A percentile compares a stretch with the other conserved stretches of the same genome.
Evolutionary conservation across 1,284 basidiomycete species (phyloP).

Genomic region (Ceratobasidium sp.): DNA sequence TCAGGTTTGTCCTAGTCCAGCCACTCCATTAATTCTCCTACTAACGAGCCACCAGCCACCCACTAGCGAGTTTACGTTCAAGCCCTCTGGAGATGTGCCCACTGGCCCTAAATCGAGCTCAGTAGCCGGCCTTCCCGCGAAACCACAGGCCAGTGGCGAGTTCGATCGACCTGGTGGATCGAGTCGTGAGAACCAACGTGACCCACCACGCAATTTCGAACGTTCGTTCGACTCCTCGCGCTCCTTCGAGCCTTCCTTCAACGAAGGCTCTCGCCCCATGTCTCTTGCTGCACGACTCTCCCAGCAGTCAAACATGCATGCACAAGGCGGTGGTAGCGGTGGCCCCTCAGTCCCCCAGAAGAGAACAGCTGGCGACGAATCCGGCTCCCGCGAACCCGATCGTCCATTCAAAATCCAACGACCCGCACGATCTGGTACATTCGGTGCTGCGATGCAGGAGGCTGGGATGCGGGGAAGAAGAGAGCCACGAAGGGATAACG

Average conservation of each 20-base stretch:
- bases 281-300: constrained; percentile 36
- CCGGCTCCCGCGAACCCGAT: constrained; percentile 24
- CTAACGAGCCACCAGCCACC: constrained; percentile 10
- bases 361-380: constrained; percentile 21
- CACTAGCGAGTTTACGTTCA: constrained; percentile 26
- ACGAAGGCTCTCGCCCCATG: constrained; percentile 22
- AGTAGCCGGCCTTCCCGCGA: constrained; percentile 35
- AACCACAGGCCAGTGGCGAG: constrained; percentile 19
- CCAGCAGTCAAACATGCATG: too few relatives aligned
- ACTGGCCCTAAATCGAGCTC: constrained; percentile 24
- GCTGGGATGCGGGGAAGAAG: constrained; percentile 41
- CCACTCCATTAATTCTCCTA: constrained; percentile 6
- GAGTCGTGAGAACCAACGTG: constrained; percentile 23
- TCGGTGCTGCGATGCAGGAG: constrained; percentile 36
- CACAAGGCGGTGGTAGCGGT: neutral
- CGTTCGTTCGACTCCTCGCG: constrained; percentile 25
- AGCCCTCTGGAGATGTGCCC: constrained; percentile 13
- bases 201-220: constrained; percentile 2
- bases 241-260: constrained; percentile 4
- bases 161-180: neutral
- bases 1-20: constrained; percentile 11
- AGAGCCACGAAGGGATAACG: constrained; percentile 17
- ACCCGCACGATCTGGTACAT: constrained; percentile 13
- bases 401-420: constrained; percentile 25
- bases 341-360: constrained; percentile 41